Evolutionary conservation across 805 yeast genomes (phyloP).

Genomic region (Pichia paraexigua): DNA sequence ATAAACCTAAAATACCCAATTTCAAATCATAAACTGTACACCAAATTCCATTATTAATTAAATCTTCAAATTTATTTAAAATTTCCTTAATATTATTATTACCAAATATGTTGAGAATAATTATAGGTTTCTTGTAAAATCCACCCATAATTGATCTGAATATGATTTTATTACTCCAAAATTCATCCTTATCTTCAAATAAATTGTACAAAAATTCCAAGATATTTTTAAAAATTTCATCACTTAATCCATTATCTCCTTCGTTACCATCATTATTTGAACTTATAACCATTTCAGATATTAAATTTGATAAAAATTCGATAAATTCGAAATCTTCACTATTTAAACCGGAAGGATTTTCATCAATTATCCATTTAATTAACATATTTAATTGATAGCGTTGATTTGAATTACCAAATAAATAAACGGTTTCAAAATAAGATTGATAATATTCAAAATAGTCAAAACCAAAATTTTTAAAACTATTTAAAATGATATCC

Average conservation of each 20-base stretch:
- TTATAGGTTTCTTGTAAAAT: constrained; percentile 2
- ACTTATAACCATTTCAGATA: constrained; percentile 10
- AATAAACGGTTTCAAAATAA: constrained; percentile 41
- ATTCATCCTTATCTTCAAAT: constrained; percentile 10
- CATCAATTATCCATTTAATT: constrained; percentile 15
- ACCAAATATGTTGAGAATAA: constrained; percentile 6
- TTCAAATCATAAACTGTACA: constrained; percentile 49
- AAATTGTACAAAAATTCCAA: constrained; percentile 6
- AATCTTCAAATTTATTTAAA: constrained; percentile 2
- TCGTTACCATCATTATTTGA: constrained; percentile 2
- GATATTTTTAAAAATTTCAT: constrained; percentile 4
- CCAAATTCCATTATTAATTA: constrained; percentile 7
- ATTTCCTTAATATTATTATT: constrained; percentile 2
- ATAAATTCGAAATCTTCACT: constrained; percentile 17
- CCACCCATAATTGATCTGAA: constrained; percentile 9
- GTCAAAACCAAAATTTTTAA: constrained; percentile 45
- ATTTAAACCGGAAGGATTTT: constrained; percentile 15
- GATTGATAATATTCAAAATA: constrained; percentile 41
- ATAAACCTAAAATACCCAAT: constrained; percentile 40
- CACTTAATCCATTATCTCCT: constrained; percentile 6
- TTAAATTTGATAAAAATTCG: constrained; percentile 16
- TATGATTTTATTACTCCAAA: constrained; percentile 8
- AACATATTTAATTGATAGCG: constrained; percentile 16
- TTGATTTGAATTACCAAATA: constrained; percentile 29
- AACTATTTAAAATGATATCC: constrained; percentile 32